Evolutionary conservation across 1,284 basidiomycete species (phyloP), one percentile per base, ranked within the genome.

Genomic region (Marasmius sp.): DNA sequence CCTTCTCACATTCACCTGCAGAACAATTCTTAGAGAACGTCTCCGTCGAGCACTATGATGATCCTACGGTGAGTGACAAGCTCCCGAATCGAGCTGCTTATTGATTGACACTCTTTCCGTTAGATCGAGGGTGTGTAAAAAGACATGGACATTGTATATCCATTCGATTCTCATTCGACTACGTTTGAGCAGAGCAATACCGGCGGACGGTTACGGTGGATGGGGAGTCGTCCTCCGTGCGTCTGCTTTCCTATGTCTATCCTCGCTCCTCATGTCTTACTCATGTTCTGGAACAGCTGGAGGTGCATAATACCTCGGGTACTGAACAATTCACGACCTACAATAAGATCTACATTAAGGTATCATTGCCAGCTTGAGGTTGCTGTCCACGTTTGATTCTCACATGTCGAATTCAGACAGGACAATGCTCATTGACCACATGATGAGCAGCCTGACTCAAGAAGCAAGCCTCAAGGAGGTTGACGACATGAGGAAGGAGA

Each of bases 251-350:
- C 59, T 60, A 27, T 57, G 63, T 45, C 61, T 60, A 59, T 57
- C 60, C 68, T 58, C 67, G 49, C 53, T 60, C 22, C 62, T 56
- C 37, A 37, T 57, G 37, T 48, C 62, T 43, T 43, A 45, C 47
- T 58, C 47, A 60, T 49, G 36, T 62, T 55, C 10, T 57, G 49
- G 57, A 64, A 36, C 72, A 92, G 88, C 85, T 95, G 60, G 92
- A 96, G 71, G 88, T 96, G 45, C 75, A 94, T 60, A 94, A 96
- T 72, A 96, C 94, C 12, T 94, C 94, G 18, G 94, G 94, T 11
- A 88, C 89, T n/a, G 93, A 93, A 70, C 94, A 93, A 72, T 93
- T 93, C 71, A 90, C 80, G 11, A 87, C 88, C 22, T 76, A 92
- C 60, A 92, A 90, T 67, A 91, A 93, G 73, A 79, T 88, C 9